Base-by-base conservation (phyloP, 768 basidiomycete species). In the Lyophyllum atratum region DNA sequence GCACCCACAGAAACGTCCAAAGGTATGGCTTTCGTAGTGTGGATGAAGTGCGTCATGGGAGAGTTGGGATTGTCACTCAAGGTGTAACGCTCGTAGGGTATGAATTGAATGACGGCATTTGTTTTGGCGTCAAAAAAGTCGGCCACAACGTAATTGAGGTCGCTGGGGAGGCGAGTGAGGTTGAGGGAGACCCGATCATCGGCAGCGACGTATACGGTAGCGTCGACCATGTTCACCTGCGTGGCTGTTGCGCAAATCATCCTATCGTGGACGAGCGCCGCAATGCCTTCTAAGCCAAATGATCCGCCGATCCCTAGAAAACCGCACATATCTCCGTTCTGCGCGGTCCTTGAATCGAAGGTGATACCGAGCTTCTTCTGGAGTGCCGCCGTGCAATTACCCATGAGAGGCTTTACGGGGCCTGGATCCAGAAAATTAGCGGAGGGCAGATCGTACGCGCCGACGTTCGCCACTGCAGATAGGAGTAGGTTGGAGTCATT, bases 151-250 rank as follows among this genome's bases (percentile, higher is more conserved):
- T 57, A 57, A 33, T 59, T 48, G 9, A 64, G 52, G 29, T 64
- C 63, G n/a, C 60, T 61, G 17, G 63, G 60, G 2, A 55, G 55
- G 52, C 55, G 58, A 19, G 58, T 64, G 29, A 61, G 17, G 34
- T 55, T 48, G 10, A 59, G 25, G 19, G 60, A 51, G 12, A 64
- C 33, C 2, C 28, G 15, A 17, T 34, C 42, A 1, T 14, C 1
- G 15, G 33, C 34, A 33, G 54, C 49, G 21, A 55, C 44, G 33
- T 26, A 21, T 22, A 64, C 39, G 31, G 60, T 59, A 7, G 60
- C 60, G n/a, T 56, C 33, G 7, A 64, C 63, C 58, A 64, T 59
- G 58, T 64, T 64, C 52, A 64, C 63, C 31, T 64, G 63, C 1
- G 63, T 61, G 9, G 63, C 54, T 14, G 59, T 49, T 24, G 63